These are phyloP conservation scores for Ogataea ramenticola DNA, from an alignment of 805 yeast species.

Conservation along the genomic window DNA sequence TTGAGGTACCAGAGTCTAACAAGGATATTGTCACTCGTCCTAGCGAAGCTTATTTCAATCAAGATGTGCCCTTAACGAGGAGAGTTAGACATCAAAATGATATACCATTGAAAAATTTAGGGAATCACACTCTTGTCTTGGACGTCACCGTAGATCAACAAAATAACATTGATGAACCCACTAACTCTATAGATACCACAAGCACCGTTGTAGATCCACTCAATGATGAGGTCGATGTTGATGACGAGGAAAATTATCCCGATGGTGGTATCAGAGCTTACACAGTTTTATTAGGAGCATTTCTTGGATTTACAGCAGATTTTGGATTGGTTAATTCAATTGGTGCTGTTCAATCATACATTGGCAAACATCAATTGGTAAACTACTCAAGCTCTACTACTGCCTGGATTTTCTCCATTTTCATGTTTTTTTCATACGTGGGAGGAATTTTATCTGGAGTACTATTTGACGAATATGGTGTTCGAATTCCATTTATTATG, in stretches of 20 bases:
- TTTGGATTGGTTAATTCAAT: constrained; percentile 52
- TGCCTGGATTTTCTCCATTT: constrained; percentile 62
- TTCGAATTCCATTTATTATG: constrained; percentile 31
- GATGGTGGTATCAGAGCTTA: constrained; percentile 59
- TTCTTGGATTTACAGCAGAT: constrained; percentile 44
- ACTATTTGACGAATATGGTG: constrained; percentile 48
- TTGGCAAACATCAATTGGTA: constrained; percentile 46
- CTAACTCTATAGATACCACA: no score
- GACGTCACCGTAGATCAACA: no score
- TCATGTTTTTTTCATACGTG: constrained; percentile 39
- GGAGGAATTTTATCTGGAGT: constrained; percentile 50
- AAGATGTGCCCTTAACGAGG: no score
- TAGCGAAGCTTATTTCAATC: no score
- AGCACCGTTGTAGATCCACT: no score
- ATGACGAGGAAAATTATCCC: constrained; percentile 31
- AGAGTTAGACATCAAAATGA: no score
- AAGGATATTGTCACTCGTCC: no score
- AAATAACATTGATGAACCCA: no score
- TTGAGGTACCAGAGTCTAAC: no score
- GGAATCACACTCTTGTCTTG: no score
- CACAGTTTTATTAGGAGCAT: constrained; percentile 49
- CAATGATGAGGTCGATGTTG: constrained; percentile 2
- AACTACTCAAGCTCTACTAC: constrained; percentile 37
- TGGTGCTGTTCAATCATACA: constrained; percentile 58
- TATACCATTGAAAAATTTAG: no score